Evolutionary conservation across 305 asterid genomes (phyloP), one percentile per base, ranked within the genome.

Genomic region (Fraxinus paxiana): DNA sequence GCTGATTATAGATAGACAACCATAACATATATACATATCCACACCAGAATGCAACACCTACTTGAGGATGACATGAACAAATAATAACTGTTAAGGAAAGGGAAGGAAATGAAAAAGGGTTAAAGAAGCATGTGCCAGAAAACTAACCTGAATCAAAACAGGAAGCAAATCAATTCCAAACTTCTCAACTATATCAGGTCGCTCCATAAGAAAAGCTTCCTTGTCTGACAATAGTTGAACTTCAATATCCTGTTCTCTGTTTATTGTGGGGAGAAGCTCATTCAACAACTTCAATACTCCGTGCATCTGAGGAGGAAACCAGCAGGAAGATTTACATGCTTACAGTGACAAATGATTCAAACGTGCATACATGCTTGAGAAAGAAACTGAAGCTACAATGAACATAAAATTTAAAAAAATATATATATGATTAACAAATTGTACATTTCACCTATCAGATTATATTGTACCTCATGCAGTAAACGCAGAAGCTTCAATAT

Each of bases 31-130:
- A 79, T 83, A 83, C 82, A 90, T 84, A 88, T 91, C 91, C 81
- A 85, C 89, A 75, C 99, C 98, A 88, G 99, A 90, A 88, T 90
- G 87, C 82, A 94, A 98, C 87, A 93, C 97, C 99, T 96, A 93
- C 78, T 85, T 75, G 77, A 86, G 72, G 56, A 85, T 75, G 81
- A 85, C 88, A 83, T 79, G 75, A 86, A 80, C 67, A 71, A 73
- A 84, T 83, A 77, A 77, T 51, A 75, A 81, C 77, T 10, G 56
- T 17, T 51, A 3, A 78, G 17, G 35, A 41, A 77, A 5, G 31
- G 75, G 34, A 77, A 79, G 37, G 67, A 1, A 18, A 31, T 17
- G 13, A 35, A 75, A 72, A 78, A 67, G 33, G 75, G 70, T 22
- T 75, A 61, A 75, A 46, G 70, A 59, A 78, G 72, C 74, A 84